Conservation (phyloP, 176 grass and related monocot genomes). For the Triticum timopheevii region DNA sequence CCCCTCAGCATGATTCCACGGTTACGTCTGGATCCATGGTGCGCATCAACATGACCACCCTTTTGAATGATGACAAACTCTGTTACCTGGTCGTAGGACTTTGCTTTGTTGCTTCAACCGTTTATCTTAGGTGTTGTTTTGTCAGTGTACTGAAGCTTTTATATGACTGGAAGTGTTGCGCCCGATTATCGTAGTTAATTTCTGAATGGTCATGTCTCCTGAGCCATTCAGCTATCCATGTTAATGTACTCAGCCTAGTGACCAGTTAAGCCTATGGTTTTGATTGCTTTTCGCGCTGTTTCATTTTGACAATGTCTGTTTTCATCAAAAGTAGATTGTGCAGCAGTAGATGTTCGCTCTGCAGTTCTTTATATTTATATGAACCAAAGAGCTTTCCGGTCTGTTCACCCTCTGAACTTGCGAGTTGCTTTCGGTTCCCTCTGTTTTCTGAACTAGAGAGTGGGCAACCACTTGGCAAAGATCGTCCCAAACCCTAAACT, state of each 20-base stretch:
- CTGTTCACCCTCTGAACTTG: too few species aligned
- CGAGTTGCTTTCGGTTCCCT: too few species aligned
- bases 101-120: background rate
- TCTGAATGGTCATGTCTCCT: background rate
- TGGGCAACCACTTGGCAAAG: too few species aligned
- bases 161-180: background rate
- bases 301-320: background rate
- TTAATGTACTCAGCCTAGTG: background rate
- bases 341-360: too few species aligned
- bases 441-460: too few species aligned
- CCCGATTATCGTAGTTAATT: background rate
- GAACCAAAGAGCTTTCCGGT: too few species aligned
- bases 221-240: background rate
- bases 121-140: background rate
- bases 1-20: background rate
- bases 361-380: too few species aligned
- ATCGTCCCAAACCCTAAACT: too few species aligned
- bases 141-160: background rate
- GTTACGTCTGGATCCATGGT: background rate
- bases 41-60: background rate
- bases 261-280: background rate
- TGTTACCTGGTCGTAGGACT: background rate
- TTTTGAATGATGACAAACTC: background rate
- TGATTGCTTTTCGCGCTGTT: background rate
- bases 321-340: too few species aligned